Base-by-base conservation (phyloP, 305 asterid genomes). In the Fraxinus sp. region DNA sequence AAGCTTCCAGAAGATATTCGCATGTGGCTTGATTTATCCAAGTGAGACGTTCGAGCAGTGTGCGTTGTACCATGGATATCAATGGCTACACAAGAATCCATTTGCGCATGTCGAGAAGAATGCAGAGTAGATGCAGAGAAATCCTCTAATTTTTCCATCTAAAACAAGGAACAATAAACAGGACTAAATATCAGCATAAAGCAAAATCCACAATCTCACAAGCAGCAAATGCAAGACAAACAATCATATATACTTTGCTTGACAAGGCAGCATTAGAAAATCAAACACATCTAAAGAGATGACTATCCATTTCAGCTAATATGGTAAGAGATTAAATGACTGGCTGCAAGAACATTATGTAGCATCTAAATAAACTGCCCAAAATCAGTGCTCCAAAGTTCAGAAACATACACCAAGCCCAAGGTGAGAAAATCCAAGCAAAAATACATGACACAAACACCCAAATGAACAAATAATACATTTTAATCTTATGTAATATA, bases 91-190 rank as follows among this genome's bases (percentile, higher is more conserved):
- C 86, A 92, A 81, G 93, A 75, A 55, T 87, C 87, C 18, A 83
- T 86, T 39, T 83, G 95, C 85, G 81, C 80, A 64, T 86, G 82
- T 79, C 88, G 97, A 81, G 93, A 83, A 81, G 91, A 75, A 77
- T 89, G 89, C 20, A 88, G 79, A 76, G 92, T 86, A 37, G 97
- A 85, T 80, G 91, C 87, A 70, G 94, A 77, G 79, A 91, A 88
- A 30, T 85, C 90, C 81, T 89, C 96, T 28, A 92, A 85, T 81
- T 91, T 95, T 77, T 95, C 97, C 98, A 95, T 93, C 98, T 95
- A 83, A 84, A 89, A 87, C 33, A 49, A 30, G 75, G 52, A 77
- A 49, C 4, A 43, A 72, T 14, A 73, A 24, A 73, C 73, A 73
- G 76, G 77, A 73, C 28, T 78, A 46, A 79, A 35, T 37, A 68